Evolutionary conservation across 192 early-diverging fungal genomes (phyloP).

Genomic region (Podila horticola): DNA sequence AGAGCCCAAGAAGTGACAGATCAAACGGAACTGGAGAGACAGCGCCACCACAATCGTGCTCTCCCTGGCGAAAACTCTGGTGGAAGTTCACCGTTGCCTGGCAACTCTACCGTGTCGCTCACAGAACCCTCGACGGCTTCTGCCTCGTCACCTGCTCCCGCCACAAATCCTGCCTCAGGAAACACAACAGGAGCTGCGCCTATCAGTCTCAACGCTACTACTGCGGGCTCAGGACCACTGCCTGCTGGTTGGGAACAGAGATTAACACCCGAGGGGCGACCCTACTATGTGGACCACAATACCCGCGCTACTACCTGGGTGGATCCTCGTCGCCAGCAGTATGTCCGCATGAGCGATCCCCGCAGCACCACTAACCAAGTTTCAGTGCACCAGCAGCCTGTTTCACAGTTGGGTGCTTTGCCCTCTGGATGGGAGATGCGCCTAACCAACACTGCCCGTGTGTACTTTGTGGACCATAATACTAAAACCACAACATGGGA

Average conservation of each 20-base stretch:
- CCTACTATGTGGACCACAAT: conserved; percentile 94
- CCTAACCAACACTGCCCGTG: conserved; percentile 90
- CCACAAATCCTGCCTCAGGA: conserved; percentile 25
- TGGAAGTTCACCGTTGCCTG: conserved; percentile 47
- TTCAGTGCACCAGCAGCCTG: conserved; percentile 75
- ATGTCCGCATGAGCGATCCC: conserved; percentile 63
- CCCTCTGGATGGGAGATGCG: conserved; percentile 99
- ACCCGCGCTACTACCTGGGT: conserved; percentile 92
- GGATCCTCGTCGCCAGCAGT: conserved; percentile 82
- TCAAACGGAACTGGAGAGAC: conserved; percentile 79
- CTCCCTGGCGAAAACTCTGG: conserved; percentile 74
- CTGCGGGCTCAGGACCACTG: conserved; percentile 76
- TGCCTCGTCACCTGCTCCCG: conserved; percentile 12
- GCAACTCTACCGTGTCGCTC: conserved; percentile 11
- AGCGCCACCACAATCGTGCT: conserved; percentile 82
- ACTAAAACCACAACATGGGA: conserved; percentile 99
- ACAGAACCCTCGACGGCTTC: conserved; percentile 14
- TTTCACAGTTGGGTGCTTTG: conserved; percentile 84
- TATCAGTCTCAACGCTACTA: conserved; percentile 62
- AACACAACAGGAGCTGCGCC: conserved; percentile 43
- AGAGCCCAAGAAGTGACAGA: conserved; percentile 56
- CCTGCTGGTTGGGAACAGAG: conserved; percentile 89
- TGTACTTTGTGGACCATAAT: conserved; percentile 99
- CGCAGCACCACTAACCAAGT: conserved; percentile 65
- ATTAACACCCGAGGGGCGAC: conserved; percentile 80